Percentiles rank a stretch among this genome's conserved stretches.
These are phyloP conservation scores for Elongisporangium anandrum DNA, from an alignment of 352 stramenopile species.

Conservation along the genomic window DNA sequence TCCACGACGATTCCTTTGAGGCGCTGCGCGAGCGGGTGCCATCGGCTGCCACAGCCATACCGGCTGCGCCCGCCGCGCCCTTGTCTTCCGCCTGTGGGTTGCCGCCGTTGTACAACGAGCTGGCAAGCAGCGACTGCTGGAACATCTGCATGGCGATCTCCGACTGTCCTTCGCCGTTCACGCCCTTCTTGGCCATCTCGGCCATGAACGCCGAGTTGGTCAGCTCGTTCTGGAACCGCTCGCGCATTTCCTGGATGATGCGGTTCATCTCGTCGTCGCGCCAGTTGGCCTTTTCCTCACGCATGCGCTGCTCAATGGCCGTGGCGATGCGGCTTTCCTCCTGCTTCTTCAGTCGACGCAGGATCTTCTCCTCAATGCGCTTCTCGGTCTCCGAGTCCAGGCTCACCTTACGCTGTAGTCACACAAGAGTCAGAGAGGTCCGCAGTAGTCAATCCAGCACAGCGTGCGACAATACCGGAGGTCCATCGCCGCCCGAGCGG, in stretches of 20 bases:
- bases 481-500: conserved; percentile 23
- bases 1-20: conserved; percentile 82
- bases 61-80: conserved; percentile 11
- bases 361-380: conserved; percentile 86
- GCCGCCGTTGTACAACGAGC: conserved; percentile 24
- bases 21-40: conserved; percentile 32
- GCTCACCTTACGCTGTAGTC: conserved; percentile 39
- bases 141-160: conserved; percentile 40
- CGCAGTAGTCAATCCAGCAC: too few species aligned
- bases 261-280: conserved; percentile 88
- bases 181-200: conserved; percentile 48
- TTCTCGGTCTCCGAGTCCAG: conserved; percentile 77
- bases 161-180: conserved; percentile 35
- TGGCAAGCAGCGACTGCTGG: conserved; percentile 41
- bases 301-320: conserved; percentile 82
- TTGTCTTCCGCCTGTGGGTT: conserved; percentile 79
- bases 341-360: conserved; percentile 83
- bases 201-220: conserved; percentile 57
- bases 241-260: conserved; percentile 87
- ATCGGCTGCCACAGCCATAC: conserved; percentile 18
- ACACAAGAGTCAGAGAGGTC: too few species aligned
- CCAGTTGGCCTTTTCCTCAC: conserved; percentile 82
- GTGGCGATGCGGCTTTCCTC: conserved; percentile 80
- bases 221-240: conserved; percentile 82
- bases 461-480: conserved; percentile 17